A percentile compares a stretch with the other conserved stretches of the same genome.
Conservation (phyloP, 495 filamentous ascomycete genomes). For the Astrothelium subdiscretum region DNA sequence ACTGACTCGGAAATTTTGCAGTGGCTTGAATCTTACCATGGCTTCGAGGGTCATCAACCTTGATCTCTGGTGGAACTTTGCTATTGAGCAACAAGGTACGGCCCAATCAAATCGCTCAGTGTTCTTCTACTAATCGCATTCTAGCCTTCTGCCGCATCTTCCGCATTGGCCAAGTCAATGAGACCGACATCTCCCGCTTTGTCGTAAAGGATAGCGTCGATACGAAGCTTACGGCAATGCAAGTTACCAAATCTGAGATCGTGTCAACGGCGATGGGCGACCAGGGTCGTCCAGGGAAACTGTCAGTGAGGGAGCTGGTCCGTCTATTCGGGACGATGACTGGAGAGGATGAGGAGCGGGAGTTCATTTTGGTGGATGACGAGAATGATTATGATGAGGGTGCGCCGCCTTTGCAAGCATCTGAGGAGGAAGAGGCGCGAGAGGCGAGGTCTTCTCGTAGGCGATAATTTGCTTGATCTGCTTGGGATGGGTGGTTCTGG, state of each 20-base stretch:
- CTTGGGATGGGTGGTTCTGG: background rate
- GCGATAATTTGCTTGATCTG: background rate
- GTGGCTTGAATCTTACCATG: constrained; percentile 31
- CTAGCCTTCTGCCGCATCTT: constrained; percentile 50
- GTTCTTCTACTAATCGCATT: background rate
- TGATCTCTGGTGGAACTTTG: constrained; percentile 28
- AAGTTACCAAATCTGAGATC: constrained; percentile 8
- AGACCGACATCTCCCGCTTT: constrained; percentile 43
- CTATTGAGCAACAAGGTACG: constrained; percentile 11
- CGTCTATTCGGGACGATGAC: constrained; percentile 18
- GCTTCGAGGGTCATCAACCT: constrained; percentile 32
- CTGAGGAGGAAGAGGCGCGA: constrained; percentile 6
- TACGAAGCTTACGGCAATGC: constrained; percentile 34
- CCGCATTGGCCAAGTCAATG: constrained; percentile 47
- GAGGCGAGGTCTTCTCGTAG: background rate
- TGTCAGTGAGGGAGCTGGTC: constrained; percentile 17
- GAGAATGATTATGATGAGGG: constrained; percentile 6
- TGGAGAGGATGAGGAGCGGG: constrained; percentile 13
- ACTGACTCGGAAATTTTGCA: background rate
- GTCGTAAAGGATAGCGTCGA: constrained; percentile 42
- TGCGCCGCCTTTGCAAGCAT: constrained; percentile 3
- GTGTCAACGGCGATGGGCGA: background rate
- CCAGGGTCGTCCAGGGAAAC: constrained; percentile 1
- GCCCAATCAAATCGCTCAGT: background rate
- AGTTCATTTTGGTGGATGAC: constrained; percentile 22